phyloP scores from a whole-genome alignment of 148 eudicot genomes.

The Heliosperma pusillum region DNA sequence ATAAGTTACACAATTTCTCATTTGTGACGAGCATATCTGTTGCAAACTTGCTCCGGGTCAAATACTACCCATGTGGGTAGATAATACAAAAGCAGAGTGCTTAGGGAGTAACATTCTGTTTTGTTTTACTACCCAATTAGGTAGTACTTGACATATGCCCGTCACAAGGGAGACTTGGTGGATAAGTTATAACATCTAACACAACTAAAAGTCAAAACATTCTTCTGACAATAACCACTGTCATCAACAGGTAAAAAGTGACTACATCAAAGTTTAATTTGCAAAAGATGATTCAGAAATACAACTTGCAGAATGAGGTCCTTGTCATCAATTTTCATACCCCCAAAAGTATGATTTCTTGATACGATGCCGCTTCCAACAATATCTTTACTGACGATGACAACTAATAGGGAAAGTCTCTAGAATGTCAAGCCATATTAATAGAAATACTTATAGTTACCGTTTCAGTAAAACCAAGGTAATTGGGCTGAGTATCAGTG shows the following conservation, averaged over 20 bases:
- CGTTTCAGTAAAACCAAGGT: slow-evolving; percentile 40
- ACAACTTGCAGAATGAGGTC: slow-evolving; percentile 2
- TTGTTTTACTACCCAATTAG: too few relatives aligned
- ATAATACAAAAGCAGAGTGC: too few relatives aligned
- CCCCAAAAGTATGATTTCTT: background rate
- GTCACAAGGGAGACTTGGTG: too few relatives aligned
- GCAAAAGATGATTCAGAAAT: slow-evolving; percentile 9
- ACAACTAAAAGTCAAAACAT: slow-evolving; percentile 4
- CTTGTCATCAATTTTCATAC: background rate
- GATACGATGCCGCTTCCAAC: slow-evolving; percentile 1
- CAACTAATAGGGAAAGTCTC: background rate
- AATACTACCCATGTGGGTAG: too few relatives aligned
- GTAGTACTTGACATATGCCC: too few relatives aligned
- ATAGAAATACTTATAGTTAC: slow-evolving; percentile 28
- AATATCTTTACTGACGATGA: background rate
- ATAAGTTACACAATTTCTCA: too few relatives aligned
- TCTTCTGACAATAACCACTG: background rate
- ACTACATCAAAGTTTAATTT: too few relatives aligned
- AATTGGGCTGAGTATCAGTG: slow-evolving; percentile 33
- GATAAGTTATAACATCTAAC: background rate
- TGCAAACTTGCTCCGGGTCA: too few relatives aligned
- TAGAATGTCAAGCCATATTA: background rate
- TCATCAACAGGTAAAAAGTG: background rate
- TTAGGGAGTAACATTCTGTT: too few relatives aligned
- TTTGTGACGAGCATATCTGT: too few relatives aligned